Conservation (phyloP, 371 early-diverging fungal species). For the Lichtheimia corymbifera region DNA sequence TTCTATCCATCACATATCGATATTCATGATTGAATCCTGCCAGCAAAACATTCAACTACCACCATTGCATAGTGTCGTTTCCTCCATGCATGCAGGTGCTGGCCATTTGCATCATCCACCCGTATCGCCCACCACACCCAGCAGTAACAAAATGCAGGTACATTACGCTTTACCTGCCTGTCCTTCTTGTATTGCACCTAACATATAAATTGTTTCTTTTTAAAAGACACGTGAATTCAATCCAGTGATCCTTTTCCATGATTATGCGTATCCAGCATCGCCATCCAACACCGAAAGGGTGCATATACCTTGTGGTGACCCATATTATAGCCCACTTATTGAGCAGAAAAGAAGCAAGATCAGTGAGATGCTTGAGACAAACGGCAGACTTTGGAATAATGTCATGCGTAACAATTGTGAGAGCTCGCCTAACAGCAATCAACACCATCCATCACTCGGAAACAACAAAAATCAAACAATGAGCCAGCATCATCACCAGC, state of each 20-base stretch:
- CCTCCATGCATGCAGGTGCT: background rate
- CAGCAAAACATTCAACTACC: slow-evolving; percentile 9
- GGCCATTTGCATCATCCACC: background rate
- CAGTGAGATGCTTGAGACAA: slow-evolving; percentile 31
- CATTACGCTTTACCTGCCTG: background rate
- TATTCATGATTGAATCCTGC: slow-evolving; percentile 8
- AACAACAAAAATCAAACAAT: no score
- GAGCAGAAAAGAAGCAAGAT: slow-evolving; percentile 29
- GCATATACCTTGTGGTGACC: slow-evolving; percentile 34
- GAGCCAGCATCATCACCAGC: no score
- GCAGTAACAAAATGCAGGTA: no score
- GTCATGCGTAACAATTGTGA: slow-evolving; percentile 17
- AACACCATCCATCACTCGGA: background rate
- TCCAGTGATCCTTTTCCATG: slow-evolving; percentile 44
- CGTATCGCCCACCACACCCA: no score
- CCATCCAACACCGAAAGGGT: slow-evolving; percentile 23
- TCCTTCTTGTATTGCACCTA: background rate
- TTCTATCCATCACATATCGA: background rate
- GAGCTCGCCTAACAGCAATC: background rate
- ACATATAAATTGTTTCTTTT: no score
- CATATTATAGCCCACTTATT: slow-evolving; percentile 27
- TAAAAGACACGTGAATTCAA: slow-evolving; percentile 27
- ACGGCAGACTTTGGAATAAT: slow-evolving; percentile 35
- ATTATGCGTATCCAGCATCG: slow-evolving; percentile 31
- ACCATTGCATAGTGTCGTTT: slow-evolving; percentile 2